A percentile compares a stretch with the other conserved stretches of the same genome.
Evolutionary conservation across 1,284 basidiomycete genomes (phyloP).

Genomic region (Fomitopsis pinicola): DNA sequence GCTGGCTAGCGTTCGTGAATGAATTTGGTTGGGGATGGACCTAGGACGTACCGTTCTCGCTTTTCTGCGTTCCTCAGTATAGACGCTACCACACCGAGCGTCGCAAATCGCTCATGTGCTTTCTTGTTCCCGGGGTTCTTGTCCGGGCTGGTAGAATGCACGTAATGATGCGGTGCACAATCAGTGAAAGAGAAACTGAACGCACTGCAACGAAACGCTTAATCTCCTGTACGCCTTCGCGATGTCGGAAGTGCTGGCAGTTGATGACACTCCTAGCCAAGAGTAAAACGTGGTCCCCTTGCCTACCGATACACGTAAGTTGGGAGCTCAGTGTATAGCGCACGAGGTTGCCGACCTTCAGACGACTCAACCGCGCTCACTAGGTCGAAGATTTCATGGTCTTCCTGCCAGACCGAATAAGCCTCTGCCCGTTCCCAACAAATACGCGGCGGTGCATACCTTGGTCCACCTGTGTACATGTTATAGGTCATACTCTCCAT

Average conservation of each 20-base stretch:
- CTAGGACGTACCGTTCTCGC: constrained; percentile 63
- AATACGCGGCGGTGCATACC: constrained; percentile 32
- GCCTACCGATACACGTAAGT: constrained; percentile 34
- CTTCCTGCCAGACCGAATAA: constrained; percentile 52
- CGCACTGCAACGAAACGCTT: constrained; percentile 84
- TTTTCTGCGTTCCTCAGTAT: constrained; percentile 77
- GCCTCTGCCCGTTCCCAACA: no score
- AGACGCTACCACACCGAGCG: constrained; percentile 80
- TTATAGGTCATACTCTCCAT: neutral
- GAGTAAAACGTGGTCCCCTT: constrained; percentile 91
- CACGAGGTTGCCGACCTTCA: constrained; percentile 55
- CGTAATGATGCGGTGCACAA: neutral
- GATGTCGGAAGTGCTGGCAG: constrained; percentile 72
- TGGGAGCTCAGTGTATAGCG: constrained; percentile 1
- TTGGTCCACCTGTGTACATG: constrained; percentile 59
- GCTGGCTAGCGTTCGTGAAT: constrained; percentile 30
- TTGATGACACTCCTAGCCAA: constrained; percentile 70
- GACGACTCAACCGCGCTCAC: constrained; percentile 77
- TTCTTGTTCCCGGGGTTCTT: constrained; percentile 85
- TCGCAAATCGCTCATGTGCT: constrained; percentile 82
- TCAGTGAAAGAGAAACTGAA: neutral
- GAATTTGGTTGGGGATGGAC: neutral
- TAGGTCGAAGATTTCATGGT: constrained; percentile 96
- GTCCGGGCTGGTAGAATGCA: constrained; percentile 65
- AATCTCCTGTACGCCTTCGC: constrained; percentile 86